Evolutionary conservation across 805 yeast species (phyloP).

Genomic region (Metschnikowia sp.): DNA sequence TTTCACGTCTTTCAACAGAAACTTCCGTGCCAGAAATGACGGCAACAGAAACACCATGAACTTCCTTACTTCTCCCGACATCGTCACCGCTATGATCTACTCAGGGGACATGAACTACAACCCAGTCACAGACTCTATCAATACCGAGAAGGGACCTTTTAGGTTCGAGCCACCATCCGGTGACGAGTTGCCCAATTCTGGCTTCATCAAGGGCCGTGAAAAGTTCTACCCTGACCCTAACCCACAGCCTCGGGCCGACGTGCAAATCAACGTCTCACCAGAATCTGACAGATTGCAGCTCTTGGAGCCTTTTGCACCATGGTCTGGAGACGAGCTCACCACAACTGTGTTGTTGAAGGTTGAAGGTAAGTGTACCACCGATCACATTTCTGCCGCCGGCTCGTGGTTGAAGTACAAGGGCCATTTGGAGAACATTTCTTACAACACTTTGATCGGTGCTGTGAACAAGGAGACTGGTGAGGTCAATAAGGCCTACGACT

Average conservation of each 20-base stretch:
- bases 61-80: conserved; percentile 97
- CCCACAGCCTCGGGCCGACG: conserved; percentile 62
- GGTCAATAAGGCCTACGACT: conserved; percentile 85
- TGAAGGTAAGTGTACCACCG: conserved; percentile 97
- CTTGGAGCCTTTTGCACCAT: conserved; percentile 81
- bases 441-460: conserved; percentile 95
- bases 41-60: conserved; percentile 98
- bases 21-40: conserved; percentile 96
- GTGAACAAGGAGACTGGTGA: conserved; percentile 96
- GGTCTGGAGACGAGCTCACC: conserved; percentile 81
- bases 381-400: conserved; percentile 98
- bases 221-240: conserved; percentile 72
- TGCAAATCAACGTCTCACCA: conserved; percentile 70
- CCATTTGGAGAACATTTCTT: conserved; percentile 90
- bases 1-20: conserved; percentile 96
- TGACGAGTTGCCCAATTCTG: conserved; percentile 75
- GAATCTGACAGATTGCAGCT: conserved; percentile 89
- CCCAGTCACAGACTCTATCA: conserved; percentile 84
- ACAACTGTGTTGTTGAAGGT: conserved; percentile 82
- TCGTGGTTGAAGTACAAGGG: conserved; percentile 99
- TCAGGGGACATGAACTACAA: conserved; percentile 91
- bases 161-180: conserved; percentile 78
- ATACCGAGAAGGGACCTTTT: conserved; percentile 70
- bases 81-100: conserved; percentile 95
- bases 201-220: conserved; percentile 72